These are phyloP conservation scores for Plasmodium gallinaceum DNA, from an alignment of 169 alveolate genomes.

Conservation along the genomic window DNA sequence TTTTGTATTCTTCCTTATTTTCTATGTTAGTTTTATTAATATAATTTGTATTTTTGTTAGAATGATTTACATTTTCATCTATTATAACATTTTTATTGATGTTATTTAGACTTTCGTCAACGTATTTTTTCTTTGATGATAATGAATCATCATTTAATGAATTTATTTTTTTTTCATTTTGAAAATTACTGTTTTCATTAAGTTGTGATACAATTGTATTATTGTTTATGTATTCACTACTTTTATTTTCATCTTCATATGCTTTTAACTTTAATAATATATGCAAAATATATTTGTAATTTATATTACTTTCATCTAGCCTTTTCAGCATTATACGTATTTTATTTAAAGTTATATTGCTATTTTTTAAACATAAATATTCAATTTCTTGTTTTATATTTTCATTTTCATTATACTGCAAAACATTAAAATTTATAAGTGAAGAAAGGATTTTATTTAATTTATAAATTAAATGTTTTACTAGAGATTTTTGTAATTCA, in stretches of 20 bases:
- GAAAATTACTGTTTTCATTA: neutral
- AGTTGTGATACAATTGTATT: neutral
- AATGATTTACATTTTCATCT: neutral
- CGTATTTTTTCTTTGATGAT: neutral
- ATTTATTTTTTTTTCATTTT: neutral
- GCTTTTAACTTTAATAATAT: conserved; percentile 21
- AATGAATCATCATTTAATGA: neutral
- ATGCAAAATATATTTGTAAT: conserved; percentile 47
- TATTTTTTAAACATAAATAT: conserved; percentile 50
- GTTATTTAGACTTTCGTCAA: neutral
- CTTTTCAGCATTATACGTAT: conserved; percentile 47
- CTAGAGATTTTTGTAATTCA: conserved; percentile 28
- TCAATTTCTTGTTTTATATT: conserved; percentile 58
- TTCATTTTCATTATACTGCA: conserved; percentile 50
- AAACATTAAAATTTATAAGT: conserved; percentile 38
- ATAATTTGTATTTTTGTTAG: neutral
- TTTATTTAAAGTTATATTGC: conserved; percentile 34
- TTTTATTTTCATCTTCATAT: conserved; percentile 28
- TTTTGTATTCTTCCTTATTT: neutral
- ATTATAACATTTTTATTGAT: neutral
- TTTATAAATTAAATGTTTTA: conserved; percentile 53
- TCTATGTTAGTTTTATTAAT: neutral
- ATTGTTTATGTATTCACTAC: neutral
- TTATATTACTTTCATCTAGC: conserved; percentile 44
- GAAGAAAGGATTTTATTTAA: conserved; percentile 50